Base-by-base conservation (phyloP, 1,284 basidiomycete species). In the Xanthoconium separans region DNA sequence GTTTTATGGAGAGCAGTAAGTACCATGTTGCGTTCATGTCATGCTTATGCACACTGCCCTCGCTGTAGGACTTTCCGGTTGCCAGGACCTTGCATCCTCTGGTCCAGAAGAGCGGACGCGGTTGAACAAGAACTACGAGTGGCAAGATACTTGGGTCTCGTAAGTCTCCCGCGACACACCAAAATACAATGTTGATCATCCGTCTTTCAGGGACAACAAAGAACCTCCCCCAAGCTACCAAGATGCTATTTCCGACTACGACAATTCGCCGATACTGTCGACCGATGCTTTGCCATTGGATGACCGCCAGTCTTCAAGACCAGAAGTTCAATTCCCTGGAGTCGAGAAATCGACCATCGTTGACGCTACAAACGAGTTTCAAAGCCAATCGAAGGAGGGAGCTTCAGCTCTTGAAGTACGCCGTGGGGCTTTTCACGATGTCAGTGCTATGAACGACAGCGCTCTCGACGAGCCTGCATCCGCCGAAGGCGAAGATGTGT, bases 161-260 rank as follows among this genome's bases (percentile, higher is more conserved):
- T 61, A 33, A 51, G 59, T 15, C 33, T 33, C 13, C 15, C 3
- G 12, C 8, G 41, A 31, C 39, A n/a, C 36, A 7, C 11, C 45
- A 44, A 49, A 27, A 7, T 20, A 43, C 22, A 15, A 47, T n/a
- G 3, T n/a, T 30, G 9, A n/a, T n/a, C n/a, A 8, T 3, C 4
- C 6, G n/a, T 4, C 12, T 9, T 6, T 20, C 16, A 46, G 56
- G 8, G 52, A 53, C 18, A 22, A 16, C 9, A 42, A 52, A 7
- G 54, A 52, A 18, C 47, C 50, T 37, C 54, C 54, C 6, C 62
- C 54, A n/a, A 63, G 51, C 24, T 60, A 63, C 12, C n/a, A 65
- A 22, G 58, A 63, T 9, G 39, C 30, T 10, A 12, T 44, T 30
- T 41, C 46, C 16, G 6, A 39, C 16, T 24, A 39, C 12, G 10